phyloP scores from a whole-genome alignment of 345 rosid genomes.

The Bruguiera sexangula region DNA sequence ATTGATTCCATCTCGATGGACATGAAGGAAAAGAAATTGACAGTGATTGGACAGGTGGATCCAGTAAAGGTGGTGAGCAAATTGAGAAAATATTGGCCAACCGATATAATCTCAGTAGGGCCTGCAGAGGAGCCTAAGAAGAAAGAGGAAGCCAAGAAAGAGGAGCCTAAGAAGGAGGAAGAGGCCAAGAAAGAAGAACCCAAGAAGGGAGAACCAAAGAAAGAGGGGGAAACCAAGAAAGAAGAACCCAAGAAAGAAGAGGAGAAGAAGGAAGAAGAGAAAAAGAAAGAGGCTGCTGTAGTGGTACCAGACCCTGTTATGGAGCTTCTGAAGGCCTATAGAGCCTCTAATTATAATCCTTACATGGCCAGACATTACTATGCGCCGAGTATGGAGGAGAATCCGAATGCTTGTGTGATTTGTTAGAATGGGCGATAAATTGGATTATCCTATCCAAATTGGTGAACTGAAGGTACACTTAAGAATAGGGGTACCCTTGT shows the following conservation, averaged over 20 bases:
- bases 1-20: constrained; percentile 81
- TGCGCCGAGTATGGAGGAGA: constrained; percentile 86
- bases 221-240: constrained; percentile 7
- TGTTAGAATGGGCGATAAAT: constrained; percentile 13
- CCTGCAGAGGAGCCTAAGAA: constrained; percentile 77
- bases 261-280: constrained; percentile 27
- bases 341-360: constrained; percentile 60
- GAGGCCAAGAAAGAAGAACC: constrained; percentile 24
- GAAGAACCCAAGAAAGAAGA: constrained; percentile 24
- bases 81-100: constrained; percentile 74
- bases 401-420: constrained; percentile 89
- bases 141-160: constrained; percentile 41
- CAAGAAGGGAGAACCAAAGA: constrained; percentile 55
- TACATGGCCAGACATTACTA: constrained; percentile 65
- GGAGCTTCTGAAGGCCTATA: constrained; percentile 81
- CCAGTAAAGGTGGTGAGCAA: constrained; percentile 69
- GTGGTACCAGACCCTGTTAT: constrained; percentile 55
- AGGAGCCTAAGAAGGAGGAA: constrained; percentile 26
- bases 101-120: constrained; percentile 65
- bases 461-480: constrained; percentile 26
- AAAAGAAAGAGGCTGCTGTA: constrained; percentile 7
- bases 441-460: not conserved
- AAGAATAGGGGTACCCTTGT: constrained; percentile 16
- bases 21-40: constrained; percentile 73
- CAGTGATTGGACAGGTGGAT: constrained; percentile 76